Percentiles rank a stretch among this genome's conserved stretches.
Evolutionary conservation across 208 protist genomes (phyloP).

Genomic region (Acanthamoeba culbertsoni): DNA sequence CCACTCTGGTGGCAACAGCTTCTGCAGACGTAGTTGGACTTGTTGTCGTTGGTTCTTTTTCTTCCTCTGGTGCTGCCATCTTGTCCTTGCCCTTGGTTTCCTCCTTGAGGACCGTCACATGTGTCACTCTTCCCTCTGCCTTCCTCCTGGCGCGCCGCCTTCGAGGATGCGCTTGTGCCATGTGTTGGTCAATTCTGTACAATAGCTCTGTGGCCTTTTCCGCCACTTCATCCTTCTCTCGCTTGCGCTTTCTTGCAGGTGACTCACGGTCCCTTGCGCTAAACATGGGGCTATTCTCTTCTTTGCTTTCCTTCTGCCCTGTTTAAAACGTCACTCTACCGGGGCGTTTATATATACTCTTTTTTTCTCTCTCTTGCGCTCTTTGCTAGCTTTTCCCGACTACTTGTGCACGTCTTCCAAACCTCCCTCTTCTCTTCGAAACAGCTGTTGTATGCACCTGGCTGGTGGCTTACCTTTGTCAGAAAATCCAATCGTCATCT

Average conservation of each 20-base stretch:
- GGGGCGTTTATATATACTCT: neutral
- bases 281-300: neutral
- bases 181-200: neutral
- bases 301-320: neutral
- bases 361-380: neutral
- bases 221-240: neutral
- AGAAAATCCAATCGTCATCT: neutral
- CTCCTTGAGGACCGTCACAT: neutral
- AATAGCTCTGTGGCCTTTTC: neutral
- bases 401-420: too few relatives aligned
- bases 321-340: too few relatives aligned
- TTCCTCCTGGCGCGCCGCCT: neutral
- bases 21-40: neutral
- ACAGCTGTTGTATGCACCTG: too few relatives aligned
- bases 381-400: too few relatives aligned
- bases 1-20: neutral
- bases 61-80: neutral
- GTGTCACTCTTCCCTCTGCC: neutral
- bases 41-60: too few relatives aligned
- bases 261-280: neutral
- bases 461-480: neutral
- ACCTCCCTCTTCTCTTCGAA: too few relatives aligned
- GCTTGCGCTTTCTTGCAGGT: neutral
- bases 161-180: neutral
- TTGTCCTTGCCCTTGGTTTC: neutral